Evolutionary conservation across 345 rosid genomes (phyloP).

Genomic region (Kandelia obovata): DNA sequence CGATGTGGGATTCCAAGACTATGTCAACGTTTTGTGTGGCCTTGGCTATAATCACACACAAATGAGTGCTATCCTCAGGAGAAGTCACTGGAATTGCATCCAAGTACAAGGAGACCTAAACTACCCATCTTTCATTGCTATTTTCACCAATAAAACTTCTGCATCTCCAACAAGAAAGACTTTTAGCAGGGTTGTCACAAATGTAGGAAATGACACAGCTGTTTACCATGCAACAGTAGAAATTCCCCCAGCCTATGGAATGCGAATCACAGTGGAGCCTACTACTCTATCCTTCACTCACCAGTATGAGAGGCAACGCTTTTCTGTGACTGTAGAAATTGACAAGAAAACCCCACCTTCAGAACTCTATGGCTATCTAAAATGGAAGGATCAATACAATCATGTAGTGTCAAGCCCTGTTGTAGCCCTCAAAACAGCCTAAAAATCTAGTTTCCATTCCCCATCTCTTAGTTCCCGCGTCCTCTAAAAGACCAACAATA

Average conservation of each 20-base stretch:
- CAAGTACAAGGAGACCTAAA: conserved; percentile 19
- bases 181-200: conserved; percentile 14
- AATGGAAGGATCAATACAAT: conserved; percentile 39
- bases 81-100: conserved; percentile 35
- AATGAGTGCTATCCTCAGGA: conserved; percentile 34
- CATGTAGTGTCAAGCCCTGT: conserved; percentile 39
- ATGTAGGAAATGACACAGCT: conserved; percentile 11
- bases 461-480: too few species aligned
- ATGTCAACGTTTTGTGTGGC: conserved; percentile 34
- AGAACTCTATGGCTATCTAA: conserved; percentile 28
- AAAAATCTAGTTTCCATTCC: conserved; percentile 10
- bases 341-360: conserved; percentile 14
- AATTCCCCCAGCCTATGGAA: background rate
- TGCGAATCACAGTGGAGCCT: conserved; percentile 14
- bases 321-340: conserved; percentile 12
- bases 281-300: conserved; percentile 4
- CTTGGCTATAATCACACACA: conserved; percentile 39
- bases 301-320: conserved; percentile 5
- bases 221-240: conserved; percentile 12
- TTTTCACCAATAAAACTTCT: background rate
- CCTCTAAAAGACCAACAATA: background rate
- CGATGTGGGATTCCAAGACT: conserved; percentile 35
- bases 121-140: conserved; percentile 33
- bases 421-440: conserved; percentile 18
- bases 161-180: background rate